Evolutionary conservation across 768 basidiomycete species (phyloP), one percentile per base, ranked within the genome.

Genomic region (Solioccasus polychromus): DNA sequence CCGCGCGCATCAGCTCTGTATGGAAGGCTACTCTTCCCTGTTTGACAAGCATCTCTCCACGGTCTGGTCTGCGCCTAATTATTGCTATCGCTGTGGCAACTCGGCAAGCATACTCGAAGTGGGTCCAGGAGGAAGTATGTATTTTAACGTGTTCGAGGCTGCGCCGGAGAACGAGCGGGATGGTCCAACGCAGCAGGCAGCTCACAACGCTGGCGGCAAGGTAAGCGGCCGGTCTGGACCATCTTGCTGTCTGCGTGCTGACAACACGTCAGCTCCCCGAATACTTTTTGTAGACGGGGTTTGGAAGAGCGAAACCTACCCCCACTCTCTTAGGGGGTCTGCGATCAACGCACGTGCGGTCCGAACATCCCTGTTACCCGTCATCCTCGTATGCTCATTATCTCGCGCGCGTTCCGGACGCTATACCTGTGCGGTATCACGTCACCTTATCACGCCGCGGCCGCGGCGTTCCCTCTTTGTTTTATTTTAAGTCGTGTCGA

Each of bases 21-120:
- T 99, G 96, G 96, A 99, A 68, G 96, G 96, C 0, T 98, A 92
- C 66, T 80, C 88, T n/a, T 92, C 92, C n/a, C 76, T 98, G 24
- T 98, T 97, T 55, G 92, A 94, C 66, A 85, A 91, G 52, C 90
- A 91, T 59, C 78, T 99, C 44, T 92, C 91, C 20, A 99, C 96
- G 1, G 96, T 99, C 7, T 99, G 96, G 96, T 91, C 87, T 18
- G 96, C 96, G 30, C 95, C 95, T 30, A 99, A 99, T 63, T 98
- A 98, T 62, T 97, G 95, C 67, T 98, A 97, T 69, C 83, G 96
- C 35, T 98, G 96, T 62, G 96, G 96, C 29, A 99, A 99, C 68
- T 88, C 88, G 44, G 96, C 96, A 19, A 92, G 89, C 56, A 95
- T 98, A 56, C 73, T 98, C 47, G 95, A 98, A 71, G 90, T 99